Evolutionary conservation across 1,139 yeast genomes (phyloP), one percentile per base, ranked within the genome.

Genomic region (Saccharomyces hybrid): DNA sequence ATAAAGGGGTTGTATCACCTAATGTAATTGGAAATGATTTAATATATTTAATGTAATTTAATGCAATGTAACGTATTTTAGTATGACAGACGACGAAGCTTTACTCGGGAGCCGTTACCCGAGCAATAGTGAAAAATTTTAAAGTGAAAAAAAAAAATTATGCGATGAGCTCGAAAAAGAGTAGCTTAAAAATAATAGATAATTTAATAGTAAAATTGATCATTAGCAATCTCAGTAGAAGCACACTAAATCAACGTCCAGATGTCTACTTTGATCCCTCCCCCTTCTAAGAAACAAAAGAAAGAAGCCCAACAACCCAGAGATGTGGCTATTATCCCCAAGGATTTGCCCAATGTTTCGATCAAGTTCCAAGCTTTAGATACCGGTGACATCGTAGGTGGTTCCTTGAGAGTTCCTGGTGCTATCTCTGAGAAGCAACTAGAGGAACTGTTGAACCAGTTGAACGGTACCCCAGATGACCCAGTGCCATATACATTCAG

Each of bases 231-330:
- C 3, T 13, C 38, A 32, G 38, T n/a, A 32, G 14, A 5, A 32
- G 38, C 14, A 32, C 38, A 13, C 38, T 32, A 32, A 13, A 13
- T 5, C 14, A 32, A 32, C 38, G 7, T 32, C 20, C 14, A n/a
- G 23, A 93, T 93, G 99, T 95, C 99, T 57, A 93, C 99, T 3
- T 77, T 88, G 51, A 72, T 93, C 51, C 99, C 99, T 27, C 99
- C 98, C 49, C 95, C 89, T 38, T 86, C 96, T 0, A 93, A 93
- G 71, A 87, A 84, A 67, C 97, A 90, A 70, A 87, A 81, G 71
- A 82, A 83, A 64, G 88, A 80, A 61, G 95, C 95, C 4, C 97
- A 90, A 68, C 78, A 81, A 65, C 88, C 88, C 11, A 81, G 88
- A 54, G 93, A 85, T 52, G 85, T 88, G 14, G 85, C 83, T 54